phyloP scores from a whole-genome alignment of 805 yeast species.

The Scheffersomyces stipitis region DNA sequence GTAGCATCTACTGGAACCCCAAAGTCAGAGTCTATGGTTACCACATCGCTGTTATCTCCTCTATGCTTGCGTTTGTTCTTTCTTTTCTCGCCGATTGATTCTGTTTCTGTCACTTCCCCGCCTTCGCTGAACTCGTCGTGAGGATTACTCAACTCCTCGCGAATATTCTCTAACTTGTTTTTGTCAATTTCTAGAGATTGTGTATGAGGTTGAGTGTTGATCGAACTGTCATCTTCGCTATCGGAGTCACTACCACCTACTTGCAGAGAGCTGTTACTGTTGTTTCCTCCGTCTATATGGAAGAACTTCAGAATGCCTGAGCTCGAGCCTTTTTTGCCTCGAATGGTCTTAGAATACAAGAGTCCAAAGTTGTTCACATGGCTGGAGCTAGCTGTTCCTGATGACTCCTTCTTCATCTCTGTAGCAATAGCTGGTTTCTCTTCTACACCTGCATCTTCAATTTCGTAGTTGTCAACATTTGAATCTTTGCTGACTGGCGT shows the following conservation, averaged over 20 bases:
- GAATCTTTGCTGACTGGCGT: neutral
- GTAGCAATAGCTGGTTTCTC: no score
- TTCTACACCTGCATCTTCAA: neutral
- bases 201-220: constrained; percentile 5
- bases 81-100: constrained; percentile 3
- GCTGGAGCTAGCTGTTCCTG: neutral
- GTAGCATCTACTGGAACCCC: constrained; percentile 25
- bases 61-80: constrained; percentile 1
- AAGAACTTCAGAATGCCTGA: constrained; percentile 9
- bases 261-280: neutral
- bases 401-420: no score
- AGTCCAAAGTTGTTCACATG: constrained; percentile 2
- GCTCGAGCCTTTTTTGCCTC: constrained; percentile 3
- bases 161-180: constrained; percentile 8
- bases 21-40: constrained; percentile 31
- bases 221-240: constrained; percentile 14
- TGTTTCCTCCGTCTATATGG: constrained; percentile 2
- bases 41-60: constrained; percentile 16
- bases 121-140: constrained; percentile 13
- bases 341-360: constrained; percentile 10
- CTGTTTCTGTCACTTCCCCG: constrained; percentile 13
- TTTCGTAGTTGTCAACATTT: no score
- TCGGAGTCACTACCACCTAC: constrained; percentile 7
- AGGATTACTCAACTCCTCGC: constrained; percentile 14
- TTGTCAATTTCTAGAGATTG: neutral